phyloP scores from a whole-genome alignment of 2,329 filamentous ascomycete species.

The Coleophoma eucalyptorum region DNA sequence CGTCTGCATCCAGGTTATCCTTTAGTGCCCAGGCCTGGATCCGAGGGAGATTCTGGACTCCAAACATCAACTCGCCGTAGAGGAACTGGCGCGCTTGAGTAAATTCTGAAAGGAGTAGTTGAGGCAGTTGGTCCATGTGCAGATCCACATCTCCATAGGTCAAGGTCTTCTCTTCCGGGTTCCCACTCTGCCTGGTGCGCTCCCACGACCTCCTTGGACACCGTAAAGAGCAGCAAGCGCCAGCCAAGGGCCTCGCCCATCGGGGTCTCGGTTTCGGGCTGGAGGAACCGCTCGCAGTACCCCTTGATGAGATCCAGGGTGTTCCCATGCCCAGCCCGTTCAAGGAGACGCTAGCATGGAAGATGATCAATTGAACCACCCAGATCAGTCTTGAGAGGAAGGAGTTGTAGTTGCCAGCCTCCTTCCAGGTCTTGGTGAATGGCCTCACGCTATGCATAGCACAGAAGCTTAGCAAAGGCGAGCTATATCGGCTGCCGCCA shows the following conservation, averaged over 20 bases:
- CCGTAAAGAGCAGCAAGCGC: neutral
- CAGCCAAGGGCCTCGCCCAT: neutral
- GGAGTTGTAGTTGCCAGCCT: neutral
- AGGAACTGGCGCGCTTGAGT: neutral
- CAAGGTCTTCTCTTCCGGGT: neutral
- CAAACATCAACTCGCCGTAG: conserved; percentile 8
- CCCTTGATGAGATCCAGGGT: neutral
- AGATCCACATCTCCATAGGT: neutral
- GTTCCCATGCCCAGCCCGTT: neutral
- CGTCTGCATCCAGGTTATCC: conserved; percentile 8
- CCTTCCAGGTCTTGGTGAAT: neutral
- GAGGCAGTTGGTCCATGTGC: neutral
- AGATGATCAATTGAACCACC: neutral
- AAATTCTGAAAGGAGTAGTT: neutral
- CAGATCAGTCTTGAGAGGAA: neutral
- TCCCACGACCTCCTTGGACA: neutral
- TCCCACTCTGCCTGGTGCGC: neutral
- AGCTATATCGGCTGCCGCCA: neutral
- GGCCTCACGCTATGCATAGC: neutral
- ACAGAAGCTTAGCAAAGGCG: neutral
- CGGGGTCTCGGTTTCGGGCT: neutral
- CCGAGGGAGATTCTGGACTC: neutral
- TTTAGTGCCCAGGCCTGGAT: conserved; percentile 9
- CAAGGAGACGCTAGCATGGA: neutral
- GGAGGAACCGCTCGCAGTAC: neutral